Evolutionary conservation across 2,329 filamentous ascomycete genomes (phyloP).

Genomic region (Aspergillus alliaceus): DNA sequence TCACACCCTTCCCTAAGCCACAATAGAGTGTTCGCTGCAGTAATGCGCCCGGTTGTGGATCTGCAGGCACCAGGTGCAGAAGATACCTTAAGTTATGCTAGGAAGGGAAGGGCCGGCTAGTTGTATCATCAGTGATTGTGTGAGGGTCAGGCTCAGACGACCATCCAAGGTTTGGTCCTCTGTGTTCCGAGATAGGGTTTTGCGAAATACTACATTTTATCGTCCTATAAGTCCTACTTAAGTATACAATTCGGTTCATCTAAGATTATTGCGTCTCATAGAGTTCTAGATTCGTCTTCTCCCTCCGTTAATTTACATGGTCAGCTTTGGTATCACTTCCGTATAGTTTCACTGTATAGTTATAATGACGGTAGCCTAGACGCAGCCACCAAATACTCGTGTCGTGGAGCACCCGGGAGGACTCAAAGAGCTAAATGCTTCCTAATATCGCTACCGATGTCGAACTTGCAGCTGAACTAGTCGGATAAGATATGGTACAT

Average conservation of each 20-base stretch:
- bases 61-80: not conserved
- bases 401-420: no score
- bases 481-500: no score
- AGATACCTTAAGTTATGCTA: no score
- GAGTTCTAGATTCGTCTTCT: no score
- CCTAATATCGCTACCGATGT: no score
- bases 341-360: no score
- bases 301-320: no score
- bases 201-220: not conserved
- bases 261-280: not conserved
- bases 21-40: not conserved
- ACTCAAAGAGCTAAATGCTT: no score
- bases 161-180: not conserved
- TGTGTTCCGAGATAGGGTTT: not conserved
- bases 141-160: not conserved
- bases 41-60: not conserved
- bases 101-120: not conserved
- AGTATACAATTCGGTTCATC: not conserved
- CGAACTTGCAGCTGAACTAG: no score
- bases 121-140: not conserved
- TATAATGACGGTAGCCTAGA: no score
- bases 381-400: no score
- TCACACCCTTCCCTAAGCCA: not conserved
- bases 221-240: not conserved
- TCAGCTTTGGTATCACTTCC: no score